Evolutionary conservation across 768 basidiomycete species (phyloP).

Genomic region (Amanita phalloides): DNA sequence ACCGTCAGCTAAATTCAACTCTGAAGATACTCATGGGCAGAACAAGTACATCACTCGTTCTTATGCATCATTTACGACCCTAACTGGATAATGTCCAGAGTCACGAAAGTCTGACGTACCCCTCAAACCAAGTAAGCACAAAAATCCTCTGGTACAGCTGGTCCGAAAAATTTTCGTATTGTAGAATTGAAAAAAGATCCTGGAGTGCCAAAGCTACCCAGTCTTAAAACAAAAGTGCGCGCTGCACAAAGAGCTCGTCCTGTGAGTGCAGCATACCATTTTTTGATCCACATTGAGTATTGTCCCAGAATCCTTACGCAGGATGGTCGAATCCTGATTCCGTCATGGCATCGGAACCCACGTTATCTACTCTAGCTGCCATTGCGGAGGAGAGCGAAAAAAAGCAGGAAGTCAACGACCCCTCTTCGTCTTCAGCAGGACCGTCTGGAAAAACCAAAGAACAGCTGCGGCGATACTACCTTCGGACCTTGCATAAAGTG

Average conservation of each 20-base stretch:
- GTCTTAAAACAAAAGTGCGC: constrained; percentile 47
- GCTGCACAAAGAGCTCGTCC: constrained; percentile 37
- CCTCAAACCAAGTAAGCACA: constrained; percentile 26
- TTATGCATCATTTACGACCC: not conserved
- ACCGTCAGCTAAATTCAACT: no score
- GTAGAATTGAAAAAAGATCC: constrained; percentile 83
- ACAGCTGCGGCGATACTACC: constrained; percentile 61
- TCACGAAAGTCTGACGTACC: constrained; percentile 29
- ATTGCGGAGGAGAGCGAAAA: constrained; percentile 29
- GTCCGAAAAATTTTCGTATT: not conserved
- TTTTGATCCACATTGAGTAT: not conserved
- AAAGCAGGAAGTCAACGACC: not conserved
- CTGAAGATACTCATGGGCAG: constrained; percentile 21
- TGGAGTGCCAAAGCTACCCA: constrained; percentile 75
- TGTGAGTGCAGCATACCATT: constrained; percentile 15
- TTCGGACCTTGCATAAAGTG: constrained; percentile 80
- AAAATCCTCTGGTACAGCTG: not conserved
- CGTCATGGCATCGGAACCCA: constrained; percentile 67
- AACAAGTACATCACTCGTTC: constrained; percentile 22
- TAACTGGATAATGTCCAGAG: constrained; percentile 15
- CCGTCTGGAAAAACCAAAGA: constrained; percentile 43
- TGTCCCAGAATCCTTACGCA: constrained; percentile 9
- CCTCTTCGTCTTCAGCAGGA: not conserved
- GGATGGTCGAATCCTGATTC: constrained; percentile 39
- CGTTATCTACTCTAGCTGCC: constrained; percentile 47